Base-by-base conservation (phyloP, 768 basidiomycete genomes). In the Pleurotus tuoliensis region DNA sequence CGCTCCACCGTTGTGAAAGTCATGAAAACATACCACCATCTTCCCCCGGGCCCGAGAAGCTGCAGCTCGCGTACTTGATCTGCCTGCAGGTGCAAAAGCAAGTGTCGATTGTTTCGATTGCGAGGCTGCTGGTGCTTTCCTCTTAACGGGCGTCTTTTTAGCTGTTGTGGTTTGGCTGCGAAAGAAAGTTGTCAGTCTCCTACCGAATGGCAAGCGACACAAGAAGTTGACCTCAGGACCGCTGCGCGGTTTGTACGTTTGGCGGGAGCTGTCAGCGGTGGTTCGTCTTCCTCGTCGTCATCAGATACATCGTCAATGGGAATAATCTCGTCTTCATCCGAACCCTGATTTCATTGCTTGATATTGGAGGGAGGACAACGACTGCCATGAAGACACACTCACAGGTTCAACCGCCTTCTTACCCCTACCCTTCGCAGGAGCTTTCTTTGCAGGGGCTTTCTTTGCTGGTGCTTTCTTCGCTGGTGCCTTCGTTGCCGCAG, bases 221-320 rank as follows among this genome's bases (percentile, higher is more conserved):
- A 34, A 11, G 30, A 34, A 34, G 11, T 72, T 55, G 62, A 88
- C 89, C 81, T 87, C 37, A 87, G 66, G 12, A 86, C 80, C 8
- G 86, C 83, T 20, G 86, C 82, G 51, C 89, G 76, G 61, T 77
- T 83, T 22, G 84, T 82, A 61, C 78, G 78, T 67, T 86, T 89
- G 7, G 69, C 61, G 30, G 76, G 71, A 16, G 41, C 41, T 16
- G 76, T 76, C 18, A 79, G 73, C 3, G 69, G 69, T 6, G 70
- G 65, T 30, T 74, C 75, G 5, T 78, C 81, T 20, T 82, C 83
- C 3, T 79, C 78, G 0, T 80, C 78, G 0, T 80, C 74, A 9
- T 67, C 69, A 37, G 71, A 73, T 0, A 80, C 79, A 7, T 80
- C 78, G 2, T 82, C 41, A 11, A 53, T 53, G 13, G 51, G 51